Evolutionary conservation across 2,329 filamentous ascomycete genomes (phyloP).

Genomic region (Botrytis pseudocinerea): DNA sequence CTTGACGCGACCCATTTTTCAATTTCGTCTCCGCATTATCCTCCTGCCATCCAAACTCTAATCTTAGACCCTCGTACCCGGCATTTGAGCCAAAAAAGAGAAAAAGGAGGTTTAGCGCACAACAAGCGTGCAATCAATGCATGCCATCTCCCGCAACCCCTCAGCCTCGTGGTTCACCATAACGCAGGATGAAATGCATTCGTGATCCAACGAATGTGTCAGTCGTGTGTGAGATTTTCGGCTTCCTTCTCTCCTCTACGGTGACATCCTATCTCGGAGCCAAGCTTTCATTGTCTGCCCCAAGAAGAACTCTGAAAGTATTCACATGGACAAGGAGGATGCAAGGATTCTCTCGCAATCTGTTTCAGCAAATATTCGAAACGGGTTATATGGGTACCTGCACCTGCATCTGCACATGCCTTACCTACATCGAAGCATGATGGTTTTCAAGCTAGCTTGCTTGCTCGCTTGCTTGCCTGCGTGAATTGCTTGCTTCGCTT

Average conservation of each 20-base stretch:
- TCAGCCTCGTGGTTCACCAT: slow-evolving; percentile 19
- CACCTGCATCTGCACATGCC: slow-evolving; percentile 7
- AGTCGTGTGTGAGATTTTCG: not conserved
- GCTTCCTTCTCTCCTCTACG: not conserved
- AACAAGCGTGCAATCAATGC: slow-evolving; percentile 18
- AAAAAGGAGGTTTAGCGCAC: slow-evolving; percentile 14
- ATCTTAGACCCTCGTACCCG: slow-evolving; percentile 20
- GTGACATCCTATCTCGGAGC: slow-evolving; percentile 9
- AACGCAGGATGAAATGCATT: not conserved
- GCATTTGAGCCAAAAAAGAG: slow-evolving; percentile 14
- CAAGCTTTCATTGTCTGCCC: not conserved
- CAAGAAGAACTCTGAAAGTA: not conserved
- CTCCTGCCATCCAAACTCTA: slow-evolving; percentile 17
- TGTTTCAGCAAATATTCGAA: slow-evolving; percentile 23
- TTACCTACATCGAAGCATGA: slow-evolving; percentile 13
- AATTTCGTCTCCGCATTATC: slow-evolving; percentile 13
- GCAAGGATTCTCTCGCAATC: not conserved
- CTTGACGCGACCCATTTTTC: slow-evolving; percentile 13
- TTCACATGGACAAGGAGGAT: not conserved
- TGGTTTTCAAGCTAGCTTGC: slow-evolving; percentile 12
- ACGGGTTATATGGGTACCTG: slow-evolving; percentile 22
- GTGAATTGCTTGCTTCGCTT: slow-evolving; percentile 13
- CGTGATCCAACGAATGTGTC: not conserved
- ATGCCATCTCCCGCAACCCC: slow-evolving; percentile 22
- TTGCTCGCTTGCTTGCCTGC: slow-evolving; percentile 20